Base-by-base conservation (phyloP, 106 monocot genomes). In the Apostasia shenzhenica region DNA sequence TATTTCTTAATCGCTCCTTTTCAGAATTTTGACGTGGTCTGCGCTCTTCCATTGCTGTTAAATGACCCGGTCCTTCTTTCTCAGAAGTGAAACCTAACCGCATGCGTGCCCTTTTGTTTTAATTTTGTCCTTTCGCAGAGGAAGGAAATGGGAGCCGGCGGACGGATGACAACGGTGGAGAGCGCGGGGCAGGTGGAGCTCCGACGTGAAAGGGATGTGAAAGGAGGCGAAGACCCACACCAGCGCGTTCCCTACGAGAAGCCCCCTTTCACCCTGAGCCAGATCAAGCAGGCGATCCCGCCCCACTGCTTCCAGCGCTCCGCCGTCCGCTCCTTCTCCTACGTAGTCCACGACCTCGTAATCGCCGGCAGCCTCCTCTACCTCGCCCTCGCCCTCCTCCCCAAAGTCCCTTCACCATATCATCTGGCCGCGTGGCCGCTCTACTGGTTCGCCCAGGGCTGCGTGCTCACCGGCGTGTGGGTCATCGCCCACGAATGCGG, bases 401-500 rank as follows among this genome's bases (percentile, higher is more conserved):
- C 81, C 0, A 57, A 43, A 51, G 74, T 91, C 51, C 80, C 81
- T 0, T 45, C 60, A 14, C 11, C 80, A 0, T 72, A 78, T 52
- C 62, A 45, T 26, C 46, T 67, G 62, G 62, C 57, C 13, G 81
- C 81, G 2, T 91, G 91, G 91, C 26, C 26, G 26, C 52, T 86
- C 45, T 90, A 86, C 75, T 90, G 90, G 90, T 54, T 58, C 9
- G 41, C 43, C 14, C 87, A 91, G 61, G 91, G 91, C 6, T 84
- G 84, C 74, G 76, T 91, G 39, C 38, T 74, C 14, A 86, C 91
- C 11, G 91, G 87, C 42, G 57, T 91, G 37, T 91, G 91, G 91
- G 86, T 91, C 76, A 76, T 89, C 63, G 93, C 86, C 14, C 93
- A 93, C 66, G 93, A 93, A 66, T 93, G 89, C 64, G 84, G 89